Evolutionary conservation across 805 yeast species (phyloP), one percentile per base, ranked within the genome.

Genomic region (Hanseniaspora thailandica): DNA sequence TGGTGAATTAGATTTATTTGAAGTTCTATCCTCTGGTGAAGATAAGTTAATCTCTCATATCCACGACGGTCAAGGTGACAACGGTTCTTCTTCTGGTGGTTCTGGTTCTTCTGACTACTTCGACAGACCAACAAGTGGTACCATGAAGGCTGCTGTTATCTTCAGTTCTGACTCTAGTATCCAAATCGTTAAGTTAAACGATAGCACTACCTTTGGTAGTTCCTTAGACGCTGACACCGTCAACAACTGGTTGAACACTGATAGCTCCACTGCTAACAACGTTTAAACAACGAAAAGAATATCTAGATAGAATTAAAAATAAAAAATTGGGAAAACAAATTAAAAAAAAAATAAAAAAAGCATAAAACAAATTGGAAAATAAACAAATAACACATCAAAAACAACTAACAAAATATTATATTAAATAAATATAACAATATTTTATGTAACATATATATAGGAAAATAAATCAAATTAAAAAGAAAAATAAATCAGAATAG

Each of bases 1-100:
- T 73, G 98, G 98, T 74, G 98, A 93, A 76, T 75, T 93, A 63
- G 98, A 93, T 71, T 75, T 88, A 63, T 93, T 90, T 64, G 98
- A 93, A 77, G 76, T 90, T 61, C 77, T 93, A 61, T 72, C 80
- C 57, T 60, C 84, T 34, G 96, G 96, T 60, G 80, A 86, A 57
- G 71, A 74, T 66, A 80, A 82, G 67, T 73, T 89, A 68, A 81
- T 84, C 62, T 73, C 86, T 55, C 93, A 87, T 66, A 71, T 90
- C 63, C 97, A 90, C 73, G 80, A 77, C 65, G 86, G 84, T 61
- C 94, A 85, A 73, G 90, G 89, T 65, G 69, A 71, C 59, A 66
- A 73, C 59, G 78, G 80, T 55, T 58, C 74, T 52, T 55, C 69
- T 34, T 71, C 73, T 52, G 87, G 86, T 68, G 97, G 96, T 62